Base-by-base conservation (phyloP, 306 rosid genomes). In the Sechiopsis laciniata region DNA sequence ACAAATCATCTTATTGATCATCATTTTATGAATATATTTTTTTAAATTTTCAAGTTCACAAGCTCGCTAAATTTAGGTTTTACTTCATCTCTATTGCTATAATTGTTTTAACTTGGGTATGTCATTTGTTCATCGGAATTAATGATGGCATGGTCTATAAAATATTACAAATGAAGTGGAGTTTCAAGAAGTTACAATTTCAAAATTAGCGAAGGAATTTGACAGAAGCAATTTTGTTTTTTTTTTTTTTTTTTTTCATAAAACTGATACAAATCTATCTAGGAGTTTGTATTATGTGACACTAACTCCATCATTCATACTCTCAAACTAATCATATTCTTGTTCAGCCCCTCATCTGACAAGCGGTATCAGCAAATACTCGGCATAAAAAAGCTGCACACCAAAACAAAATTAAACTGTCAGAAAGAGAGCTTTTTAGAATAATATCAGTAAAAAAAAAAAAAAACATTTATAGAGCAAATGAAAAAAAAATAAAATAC, bases 301-400 rank as follows among this genome's bases (percentile, higher is more conserved):
- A 22, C 37, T 21, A 22, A 11, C 13, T 58, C 35, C 37, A 58
- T 14, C n/a, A 51, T 14, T n/a, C 53, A 42, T 0, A n/a, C 21
- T 12, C 56, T 12, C 0, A 32, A 19, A 10, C 54, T 7, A 42
- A 55, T 21, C 15, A 76, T n/a, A 51, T 48, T 17, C 40, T 71
- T 50, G 17, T 2, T 8, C 35, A 76, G 2, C 54, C 77, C 74
- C 75, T 93, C 90, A 91, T 81, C 96, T 81, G 69, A 89, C 91
- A 8, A 89, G 74, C 15, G 99, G 97, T 73, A 94, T 83, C 68
- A 94, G 88, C 4, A 94, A 80, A 84, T 94, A 94, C 80, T 94
- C 96, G 1, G 92, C 95, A 21, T 94, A 94, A 78, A 94, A 94
- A 32, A 94, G 87, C 97, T 89, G 97, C 87, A 85, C 12, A 11